Conservation (phyloP, 768 basidiomycete genomes). For the Tricholomella constricta region DNA sequence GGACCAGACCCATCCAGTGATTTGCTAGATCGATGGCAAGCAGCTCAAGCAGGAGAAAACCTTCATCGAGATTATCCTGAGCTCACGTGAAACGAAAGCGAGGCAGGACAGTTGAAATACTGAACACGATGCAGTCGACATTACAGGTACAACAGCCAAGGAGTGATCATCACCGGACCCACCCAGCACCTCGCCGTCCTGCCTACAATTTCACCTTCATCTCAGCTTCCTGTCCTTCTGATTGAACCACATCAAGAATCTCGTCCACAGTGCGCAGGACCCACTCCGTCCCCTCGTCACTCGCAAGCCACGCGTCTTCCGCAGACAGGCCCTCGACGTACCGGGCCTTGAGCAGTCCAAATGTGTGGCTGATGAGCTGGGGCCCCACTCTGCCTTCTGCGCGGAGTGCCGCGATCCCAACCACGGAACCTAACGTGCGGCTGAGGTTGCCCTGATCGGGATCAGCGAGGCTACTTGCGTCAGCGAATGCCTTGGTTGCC, state of each 20-base stretch:
- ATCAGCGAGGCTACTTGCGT: constrained; percentile 44
- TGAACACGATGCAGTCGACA: constrained; percentile 42
- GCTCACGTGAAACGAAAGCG: constrained; percentile 36
- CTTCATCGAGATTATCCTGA: constrained; percentile 26
- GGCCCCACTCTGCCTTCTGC: constrained; percentile 85
- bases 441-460: constrained; percentile 81
- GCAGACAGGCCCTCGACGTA: constrained; percentile 55
- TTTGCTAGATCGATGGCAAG: constrained; percentile 18
- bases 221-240: constrained; percentile 44
- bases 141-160: constrained; percentile 32
- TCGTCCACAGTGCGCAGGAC: constrained; percentile 81
- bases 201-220: constrained; percentile 64
- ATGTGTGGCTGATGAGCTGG: constrained; percentile 86
- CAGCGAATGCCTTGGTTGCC: constrained; percentile 44
- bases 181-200: constrained; percentile 9
- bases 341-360: constrained; percentile 87
- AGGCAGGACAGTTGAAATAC: constrained; percentile 37
- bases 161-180: constrained; percentile 41
- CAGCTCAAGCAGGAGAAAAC: constrained; percentile 20
- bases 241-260: constrained; percentile 71
- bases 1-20: not conserved
- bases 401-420: constrained; percentile 83
- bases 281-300: constrained; percentile 89
- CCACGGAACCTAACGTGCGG: constrained; percentile 80
- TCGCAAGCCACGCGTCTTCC: constrained; percentile 80